These are phyloP conservation scores for Ramaria sp. DNA, from an alignment of 768 basidiomycete genomes.

Conservation along the genomic window DNA sequence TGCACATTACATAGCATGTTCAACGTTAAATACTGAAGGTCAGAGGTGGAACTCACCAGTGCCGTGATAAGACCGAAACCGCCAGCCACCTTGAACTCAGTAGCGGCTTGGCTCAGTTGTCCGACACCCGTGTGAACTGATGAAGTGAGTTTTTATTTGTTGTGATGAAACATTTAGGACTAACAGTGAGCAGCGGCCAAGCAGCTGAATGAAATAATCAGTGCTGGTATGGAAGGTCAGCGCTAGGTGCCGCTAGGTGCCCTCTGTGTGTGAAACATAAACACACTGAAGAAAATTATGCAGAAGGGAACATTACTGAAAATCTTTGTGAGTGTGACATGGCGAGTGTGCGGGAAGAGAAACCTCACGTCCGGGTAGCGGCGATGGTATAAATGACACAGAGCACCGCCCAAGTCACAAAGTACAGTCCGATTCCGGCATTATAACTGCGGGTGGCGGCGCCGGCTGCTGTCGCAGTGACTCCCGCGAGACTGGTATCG, in stretches of 20 bases:
- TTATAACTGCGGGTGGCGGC: slow-evolving; percentile 7
- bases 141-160: neutral
- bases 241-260: neutral
- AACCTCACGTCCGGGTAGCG: slow-evolving; percentile 7
- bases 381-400: slow-evolving; percentile 7
- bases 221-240: neutral
- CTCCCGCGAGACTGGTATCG: slow-evolving; percentile 1
- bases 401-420: slow-evolving; percentile 5
- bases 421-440: slow-evolving; percentile 8
- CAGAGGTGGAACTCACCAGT: neutral
- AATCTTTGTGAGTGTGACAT: neutral
- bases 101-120: neutral
- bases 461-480: slow-evolving; percentile 4
- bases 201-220: neutral
- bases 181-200: slow-evolving; percentile 9
- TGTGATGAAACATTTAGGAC: neutral
- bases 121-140: slow-evolving; percentile 6
- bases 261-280: neutral
- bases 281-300: slow-evolving; percentile 6
- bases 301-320: slow-evolving; percentile 4
- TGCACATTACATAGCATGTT: neutral
- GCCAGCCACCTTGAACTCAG: slow-evolving; percentile 6
- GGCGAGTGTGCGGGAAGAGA: neutral
- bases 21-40: neutral
- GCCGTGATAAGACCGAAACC: slow-evolving; percentile 5